phyloP scores from a whole-genome alignment of 495 filamentous ascomycete genomes.

The Penicillium silybi region DNA sequence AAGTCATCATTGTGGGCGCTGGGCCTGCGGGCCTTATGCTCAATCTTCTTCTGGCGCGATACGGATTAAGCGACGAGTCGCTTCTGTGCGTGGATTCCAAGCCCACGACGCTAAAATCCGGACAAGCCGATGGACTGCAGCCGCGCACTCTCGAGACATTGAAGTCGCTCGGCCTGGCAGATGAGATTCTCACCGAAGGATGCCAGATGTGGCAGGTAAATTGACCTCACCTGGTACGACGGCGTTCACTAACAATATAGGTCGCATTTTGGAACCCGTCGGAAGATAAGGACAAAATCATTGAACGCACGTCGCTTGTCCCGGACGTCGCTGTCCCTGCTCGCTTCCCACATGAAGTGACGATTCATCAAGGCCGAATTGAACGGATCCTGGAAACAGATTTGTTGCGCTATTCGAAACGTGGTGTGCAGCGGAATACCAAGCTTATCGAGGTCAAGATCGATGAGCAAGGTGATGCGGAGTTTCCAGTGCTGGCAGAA shows the following conservation, averaged over 20 bases:
- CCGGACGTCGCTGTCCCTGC: slow-evolving; percentile 44
- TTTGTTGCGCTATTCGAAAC: slow-evolving; percentile 44
- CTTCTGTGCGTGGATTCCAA: slow-evolving; percentile 49
- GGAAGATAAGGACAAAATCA: slow-evolving; percentile 43
- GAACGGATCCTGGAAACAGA: slow-evolving; percentile 59
- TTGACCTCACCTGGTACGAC: slow-evolving; percentile 32
- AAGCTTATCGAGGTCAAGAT: slow-evolving; percentile 53
- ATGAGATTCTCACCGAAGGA: slow-evolving; percentile 36
- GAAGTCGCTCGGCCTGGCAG: slow-evolving; percentile 34
- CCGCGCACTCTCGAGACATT: slow-evolving; percentile 65
- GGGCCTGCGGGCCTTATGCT: slow-evolving; percentile 50
- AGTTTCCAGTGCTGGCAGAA: slow-evolving; percentile 42
- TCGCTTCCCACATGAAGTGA: slow-evolving; percentile 50
- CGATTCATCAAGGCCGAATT: slow-evolving; percentile 60
- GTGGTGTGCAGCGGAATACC: slow-evolving; percentile 47
- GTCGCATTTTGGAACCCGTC: slow-evolving; percentile 51
- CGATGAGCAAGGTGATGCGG: slow-evolving; percentile 51
- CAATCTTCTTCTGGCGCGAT: slow-evolving; percentile 43
- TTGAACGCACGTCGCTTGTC: slow-evolving; percentile 48
- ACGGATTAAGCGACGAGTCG: slow-evolving; percentile 40
- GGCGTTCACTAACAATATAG: slow-evolving; percentile 7
- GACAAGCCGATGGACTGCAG: slow-evolving; percentile 63
- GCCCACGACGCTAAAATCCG: slow-evolving; percentile 38
- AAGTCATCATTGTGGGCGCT: slow-evolving; percentile 43
- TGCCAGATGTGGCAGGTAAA: slow-evolving; percentile 37